Conservation (phyloP, 139 green algal genomes). For the Coccomyxa sp. region DNA sequence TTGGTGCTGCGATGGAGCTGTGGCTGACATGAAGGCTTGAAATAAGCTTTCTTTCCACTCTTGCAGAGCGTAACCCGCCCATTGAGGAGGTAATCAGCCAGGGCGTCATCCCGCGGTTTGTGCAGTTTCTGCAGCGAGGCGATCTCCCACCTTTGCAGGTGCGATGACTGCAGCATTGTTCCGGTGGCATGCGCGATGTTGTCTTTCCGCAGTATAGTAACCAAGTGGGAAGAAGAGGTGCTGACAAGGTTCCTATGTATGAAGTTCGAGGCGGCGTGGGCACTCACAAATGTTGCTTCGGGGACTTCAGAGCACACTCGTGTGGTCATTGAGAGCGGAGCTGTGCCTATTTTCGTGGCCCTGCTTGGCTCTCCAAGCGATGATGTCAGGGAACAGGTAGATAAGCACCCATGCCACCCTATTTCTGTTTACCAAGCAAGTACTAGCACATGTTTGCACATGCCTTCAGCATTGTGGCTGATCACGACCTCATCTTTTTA, state of each 20-base stretch:
- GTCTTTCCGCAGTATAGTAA: neutral
- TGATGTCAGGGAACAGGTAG: conserved; percentile 96
- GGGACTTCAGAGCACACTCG: conserved; percentile 96
- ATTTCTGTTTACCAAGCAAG: too few species aligned
- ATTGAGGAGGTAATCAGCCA: conserved; percentile 99
- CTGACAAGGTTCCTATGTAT: neutral
- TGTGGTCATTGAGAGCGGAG: conserved; percentile 94
- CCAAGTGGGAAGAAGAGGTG: neutral
- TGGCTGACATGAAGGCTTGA: too few species aligned
- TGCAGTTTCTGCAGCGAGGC: conserved; percentile 88
- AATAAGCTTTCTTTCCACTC: too few species aligned
- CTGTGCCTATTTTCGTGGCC: conserved; percentile 97
- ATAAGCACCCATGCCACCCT: too few species aligned
- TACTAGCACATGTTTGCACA: too few species aligned
- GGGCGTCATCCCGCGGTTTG: conserved; percentile 93
- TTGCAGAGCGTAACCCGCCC: conserved; percentile 91
- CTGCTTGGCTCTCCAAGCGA: conserved; percentile 87
- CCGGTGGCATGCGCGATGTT: neutral
- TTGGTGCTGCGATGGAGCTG: too few species aligned
- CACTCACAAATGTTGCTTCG: conserved; percentile 97
- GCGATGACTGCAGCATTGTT: neutral
- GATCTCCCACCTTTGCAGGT: conserved; percentile 86
- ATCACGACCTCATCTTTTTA: too few species aligned
- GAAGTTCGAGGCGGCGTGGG: conserved; percentile 97
- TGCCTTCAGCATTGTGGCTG: too few species aligned